Base-by-base conservation (phyloP, 2,329 filamentous ascomycete species). In the Hypoxylon sp. region DNA sequence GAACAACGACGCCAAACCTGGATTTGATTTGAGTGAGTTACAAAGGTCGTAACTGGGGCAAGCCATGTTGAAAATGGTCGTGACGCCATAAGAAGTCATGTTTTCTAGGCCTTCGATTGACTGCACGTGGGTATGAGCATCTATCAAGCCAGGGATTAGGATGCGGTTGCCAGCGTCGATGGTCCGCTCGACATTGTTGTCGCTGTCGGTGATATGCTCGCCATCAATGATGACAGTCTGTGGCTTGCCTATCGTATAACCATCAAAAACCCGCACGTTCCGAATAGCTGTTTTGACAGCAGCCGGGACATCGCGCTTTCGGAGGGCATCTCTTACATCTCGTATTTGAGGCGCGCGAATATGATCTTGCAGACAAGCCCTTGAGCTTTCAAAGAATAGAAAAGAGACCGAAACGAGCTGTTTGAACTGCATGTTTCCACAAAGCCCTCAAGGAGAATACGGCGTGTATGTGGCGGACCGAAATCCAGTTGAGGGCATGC, bases 121-220 rank as follows among this genome's bases (percentile, higher is more conserved):
- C 11, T 47, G 42, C 6, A 77, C 53, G 59, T 78, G 76, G 5
- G 76, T 58, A 48, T 78, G 76, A 0, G 74, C 69, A 48, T 78
- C 76, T 59, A 78, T 78, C n/a, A 78, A 65, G 3, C 75, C 76
- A 0, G 77, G 77, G 22, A 76, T 74, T 10, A 77, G 59, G 46
- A 76, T 71, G 17, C 72, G 62, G 26, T 75, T 74, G 17, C 59
- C 58, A 35, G 67, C 75, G 31, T 78, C 74, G 19, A 78, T 52
- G 26, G 31, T 53, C 13, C 64, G 54, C 26, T 67, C 35, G 35
- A 73, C 33, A 17, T 60, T 50, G 1, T 58, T 19, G 1, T 63
- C 55, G 33, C 24, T 31, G 11, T 65, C 63, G 24, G 65, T 71
- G 31, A 74, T 73, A 37, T 53, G 65, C n/a, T 63, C 67, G 55